phyloP scores from a whole-genome alignment of 495 filamentous ascomycete species.

The Xanthoparmelia taractica region DNA sequence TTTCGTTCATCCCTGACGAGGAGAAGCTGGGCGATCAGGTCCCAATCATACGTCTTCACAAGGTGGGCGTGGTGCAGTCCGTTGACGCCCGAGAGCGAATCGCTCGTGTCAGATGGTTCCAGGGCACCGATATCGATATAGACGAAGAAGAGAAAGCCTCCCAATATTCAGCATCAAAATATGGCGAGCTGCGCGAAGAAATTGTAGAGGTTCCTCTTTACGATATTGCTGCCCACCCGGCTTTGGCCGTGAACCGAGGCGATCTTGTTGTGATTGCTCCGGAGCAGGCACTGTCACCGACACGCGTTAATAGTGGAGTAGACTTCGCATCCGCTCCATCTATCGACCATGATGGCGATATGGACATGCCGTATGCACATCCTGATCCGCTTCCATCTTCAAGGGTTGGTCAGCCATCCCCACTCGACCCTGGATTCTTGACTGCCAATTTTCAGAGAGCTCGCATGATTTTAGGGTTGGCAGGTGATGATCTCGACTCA shows the following conservation, averaged over 20 bases:
- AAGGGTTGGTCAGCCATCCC: neutral
- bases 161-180: constrained; percentile 29
- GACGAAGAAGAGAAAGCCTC: constrained; percentile 29
- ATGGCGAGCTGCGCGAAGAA: constrained; percentile 37
- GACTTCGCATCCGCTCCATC: no score
- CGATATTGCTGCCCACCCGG: constrained; percentile 42
- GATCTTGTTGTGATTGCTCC: constrained; percentile 47
- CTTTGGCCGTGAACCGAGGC: constrained; percentile 37
- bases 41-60: constrained; percentile 7
- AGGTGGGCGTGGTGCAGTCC: constrained; percentile 52
- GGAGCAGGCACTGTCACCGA: constrained; percentile 18
- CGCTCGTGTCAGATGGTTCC: constrained; percentile 50
- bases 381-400: neutral
- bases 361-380: neutral
- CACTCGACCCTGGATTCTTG: neutral
- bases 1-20: constrained; percentile 40
- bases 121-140: constrained; percentile 36
- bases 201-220: constrained; percentile 50
- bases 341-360: neutral
- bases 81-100: constrained; percentile 47
- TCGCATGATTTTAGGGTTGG: constrained; percentile 2
- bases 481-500: neutral
- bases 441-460: neutral
- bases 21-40: constrained; percentile 3
- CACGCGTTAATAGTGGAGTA: neutral